Evolutionary conservation across 805 yeast species (phyloP).

Genomic region (Grigorovia transvaalensis): DNA sequence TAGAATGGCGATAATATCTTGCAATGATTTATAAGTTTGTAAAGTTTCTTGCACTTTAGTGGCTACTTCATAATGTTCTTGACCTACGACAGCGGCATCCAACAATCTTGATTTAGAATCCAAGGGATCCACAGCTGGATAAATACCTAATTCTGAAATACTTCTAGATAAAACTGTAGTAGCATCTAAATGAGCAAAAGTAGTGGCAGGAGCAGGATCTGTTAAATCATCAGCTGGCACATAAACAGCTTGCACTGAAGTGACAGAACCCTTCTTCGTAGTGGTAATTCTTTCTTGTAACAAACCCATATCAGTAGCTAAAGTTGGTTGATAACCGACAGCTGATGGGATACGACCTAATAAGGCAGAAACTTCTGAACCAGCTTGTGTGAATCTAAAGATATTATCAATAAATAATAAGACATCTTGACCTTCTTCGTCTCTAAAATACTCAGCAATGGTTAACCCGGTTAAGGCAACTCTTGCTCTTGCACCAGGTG

Average conservation of each 20-base stretch:
- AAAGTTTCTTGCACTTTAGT: conserved; percentile 93
- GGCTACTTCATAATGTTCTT: conserved; percentile 97
- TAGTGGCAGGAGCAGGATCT: conserved; percentile 99
- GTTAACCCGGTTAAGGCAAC: conserved; percentile 99
- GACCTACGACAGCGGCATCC: conserved; percentile 95
- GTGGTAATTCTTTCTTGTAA: conserved; percentile 99
- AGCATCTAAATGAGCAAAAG: conserved; percentile 99
- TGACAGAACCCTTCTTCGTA: conserved; percentile 98
- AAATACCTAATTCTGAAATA: conserved; percentile 99
- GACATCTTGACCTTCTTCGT: conserved; percentile 99
- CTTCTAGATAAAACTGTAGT: conserved; percentile 99
- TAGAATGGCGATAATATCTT: conserved; percentile 99
- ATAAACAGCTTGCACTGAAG: conserved; percentile 99
- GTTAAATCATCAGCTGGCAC: conserved; percentile 99
- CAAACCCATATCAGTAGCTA: conserved; percentile 99
- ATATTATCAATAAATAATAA: conserved; percentile 98
- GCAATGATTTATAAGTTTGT: conserved; percentile 99
- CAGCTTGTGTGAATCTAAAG: conserved; percentile 99
- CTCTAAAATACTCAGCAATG: conserved; percentile 99
- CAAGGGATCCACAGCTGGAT: conserved; percentile 99
- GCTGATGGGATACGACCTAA: conserved; percentile 99
- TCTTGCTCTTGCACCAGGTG: conserved; percentile 99
- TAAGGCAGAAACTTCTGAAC: conserved; percentile 99
- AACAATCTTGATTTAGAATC: conserved; percentile 98
- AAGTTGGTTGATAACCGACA: conserved; percentile 99